Conservation (phyloP, 164 flowering plant species). For the Magnolia kwangsiensis region DNA sequence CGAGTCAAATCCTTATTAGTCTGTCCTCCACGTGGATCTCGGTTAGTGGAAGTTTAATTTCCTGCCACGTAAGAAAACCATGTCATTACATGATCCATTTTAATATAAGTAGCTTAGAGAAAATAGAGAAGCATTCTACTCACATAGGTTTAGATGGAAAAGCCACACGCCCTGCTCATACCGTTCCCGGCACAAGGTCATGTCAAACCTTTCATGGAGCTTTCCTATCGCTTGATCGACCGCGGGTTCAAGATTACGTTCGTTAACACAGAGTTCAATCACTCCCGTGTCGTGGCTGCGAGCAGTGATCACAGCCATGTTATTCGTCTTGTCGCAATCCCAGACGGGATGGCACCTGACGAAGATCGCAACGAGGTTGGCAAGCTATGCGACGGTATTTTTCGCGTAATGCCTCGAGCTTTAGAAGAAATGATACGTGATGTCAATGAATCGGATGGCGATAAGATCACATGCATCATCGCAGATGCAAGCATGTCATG, state of each 20-base stretch:
- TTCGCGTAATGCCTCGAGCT: neutral
- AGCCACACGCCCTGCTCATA: constrained; percentile 24
- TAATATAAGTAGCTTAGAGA: too few relatives aligned
- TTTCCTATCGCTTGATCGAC: constrained; percentile 22
- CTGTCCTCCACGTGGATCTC: too few relatives aligned
- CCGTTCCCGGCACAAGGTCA: constrained; percentile 32
- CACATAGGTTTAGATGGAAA: constrained; percentile 9
- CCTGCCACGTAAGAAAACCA: too few relatives aligned
- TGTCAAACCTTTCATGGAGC: constrained; percentile 23
- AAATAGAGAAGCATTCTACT: too few relatives aligned
- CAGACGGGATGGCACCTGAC: constrained; percentile 14
- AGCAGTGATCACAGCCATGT: neutral
- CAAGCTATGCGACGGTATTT: neutral
- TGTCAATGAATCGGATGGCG: constrained; percentile 2
- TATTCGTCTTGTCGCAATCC: constrained; percentile 13
- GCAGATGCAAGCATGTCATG: constrained; percentile 12
- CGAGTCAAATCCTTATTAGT: too few relatives aligned
- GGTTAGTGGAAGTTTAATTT: too few relatives aligned
- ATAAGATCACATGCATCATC: constrained; percentile 11
- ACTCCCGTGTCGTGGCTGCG: neutral
- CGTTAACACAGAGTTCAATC: constrained; percentile 13
- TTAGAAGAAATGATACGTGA: constrained; percentile 17
- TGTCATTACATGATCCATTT: too few relatives aligned
- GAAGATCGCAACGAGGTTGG: constrained; percentile 10
- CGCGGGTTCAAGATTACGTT: constrained; percentile 22